Evolutionary conservation across 2,329 filamentous ascomycete genomes (phyloP).

Genomic region (Fusarium pilosicola): DNA sequence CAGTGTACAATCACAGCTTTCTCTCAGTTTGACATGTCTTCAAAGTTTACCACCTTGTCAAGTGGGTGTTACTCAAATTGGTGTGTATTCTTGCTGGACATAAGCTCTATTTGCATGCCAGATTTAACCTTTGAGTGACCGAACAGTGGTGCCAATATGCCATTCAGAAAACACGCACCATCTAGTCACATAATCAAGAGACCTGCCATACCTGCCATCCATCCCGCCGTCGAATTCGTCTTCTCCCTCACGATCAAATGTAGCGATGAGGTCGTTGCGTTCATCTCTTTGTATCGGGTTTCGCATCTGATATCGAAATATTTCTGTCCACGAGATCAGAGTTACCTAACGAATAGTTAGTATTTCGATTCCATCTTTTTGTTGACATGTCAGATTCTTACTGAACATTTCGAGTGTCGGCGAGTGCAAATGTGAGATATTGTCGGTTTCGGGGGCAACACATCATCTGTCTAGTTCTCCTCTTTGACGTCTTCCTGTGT

Average conservation of each 20-base stretch:
- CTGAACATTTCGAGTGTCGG: not conserved
- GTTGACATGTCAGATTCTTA: not conserved
- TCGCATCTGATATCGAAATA: not conserved
- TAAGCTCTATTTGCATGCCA: not conserved
- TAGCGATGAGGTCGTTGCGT: not conserved
- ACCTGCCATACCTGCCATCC: not conserved
- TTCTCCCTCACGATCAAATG: not conserved
- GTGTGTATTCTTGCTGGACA: not conserved
- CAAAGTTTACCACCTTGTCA: not conserved
- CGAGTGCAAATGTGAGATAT: not conserved
- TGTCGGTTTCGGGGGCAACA: not conserved
- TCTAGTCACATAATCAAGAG: not conserved
- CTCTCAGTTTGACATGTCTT: not conserved
- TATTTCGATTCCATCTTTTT: no score
- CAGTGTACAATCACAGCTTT: not conserved
- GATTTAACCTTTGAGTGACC: not conserved
- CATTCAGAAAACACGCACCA: not conserved
- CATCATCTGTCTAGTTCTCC: not conserved
- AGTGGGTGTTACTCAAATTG: not conserved
- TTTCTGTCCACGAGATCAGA: not conserved
- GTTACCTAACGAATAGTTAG: not conserved
- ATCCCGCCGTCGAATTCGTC: not conserved
- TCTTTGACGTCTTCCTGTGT: not conserved
- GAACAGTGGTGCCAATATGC: not conserved
- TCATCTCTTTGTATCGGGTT: not conserved